Conservation (phyloP, 1,139 yeast genomes). For the Groenewaldozyma auringiensis region DNA sequence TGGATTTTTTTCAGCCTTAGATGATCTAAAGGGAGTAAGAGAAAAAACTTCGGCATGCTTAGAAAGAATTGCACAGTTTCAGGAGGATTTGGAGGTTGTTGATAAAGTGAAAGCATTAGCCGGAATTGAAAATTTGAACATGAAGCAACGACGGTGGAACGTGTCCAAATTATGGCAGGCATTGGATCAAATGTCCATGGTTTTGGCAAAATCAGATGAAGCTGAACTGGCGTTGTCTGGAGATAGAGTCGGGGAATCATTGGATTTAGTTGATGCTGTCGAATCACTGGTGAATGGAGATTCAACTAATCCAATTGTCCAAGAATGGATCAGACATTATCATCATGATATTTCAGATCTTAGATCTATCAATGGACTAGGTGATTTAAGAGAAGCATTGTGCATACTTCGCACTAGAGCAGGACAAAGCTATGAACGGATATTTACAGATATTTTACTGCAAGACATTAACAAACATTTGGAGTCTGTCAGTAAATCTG, state of each 20-base stretch:
- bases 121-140: slow-evolving; percentile 47
- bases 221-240: slow-evolving; percentile 40
- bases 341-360: slow-evolving; percentile 46
- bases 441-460: slow-evolving; percentile 48
- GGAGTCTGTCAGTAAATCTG: slow-evolving; percentile 40
- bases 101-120: slow-evolving; percentile 45
- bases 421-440: slow-evolving; percentile 57
- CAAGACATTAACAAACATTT: slow-evolving; percentile 56
- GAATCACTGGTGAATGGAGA: slow-evolving; percentile 54
- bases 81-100: slow-evolving; percentile 29
- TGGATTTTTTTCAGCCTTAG: slow-evolving; percentile 77
- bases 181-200: slow-evolving; percentile 44
- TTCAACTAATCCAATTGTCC: slow-evolving; percentile 17
- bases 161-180: slow-evolving; percentile 57
- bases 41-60: slow-evolving; percentile 49
- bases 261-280: slow-evolving; percentile 49
- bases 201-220: slow-evolving; percentile 41
- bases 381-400: slow-evolving; percentile 45
- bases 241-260: slow-evolving; percentile 31
- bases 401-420: slow-evolving; percentile 48
- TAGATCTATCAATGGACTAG: slow-evolving; percentile 50
- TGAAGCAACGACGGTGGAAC: slow-evolving; percentile 50
- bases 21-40: slow-evolving; percentile 62
- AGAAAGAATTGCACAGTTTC: slow-evolving; percentile 40
- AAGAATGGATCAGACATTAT: slow-evolving; percentile 40